These are phyloP conservation scores for Hebeloma cylindrosporum DNA, from an alignment of 768 basidiomycete species.

Conservation along the genomic window DNA sequence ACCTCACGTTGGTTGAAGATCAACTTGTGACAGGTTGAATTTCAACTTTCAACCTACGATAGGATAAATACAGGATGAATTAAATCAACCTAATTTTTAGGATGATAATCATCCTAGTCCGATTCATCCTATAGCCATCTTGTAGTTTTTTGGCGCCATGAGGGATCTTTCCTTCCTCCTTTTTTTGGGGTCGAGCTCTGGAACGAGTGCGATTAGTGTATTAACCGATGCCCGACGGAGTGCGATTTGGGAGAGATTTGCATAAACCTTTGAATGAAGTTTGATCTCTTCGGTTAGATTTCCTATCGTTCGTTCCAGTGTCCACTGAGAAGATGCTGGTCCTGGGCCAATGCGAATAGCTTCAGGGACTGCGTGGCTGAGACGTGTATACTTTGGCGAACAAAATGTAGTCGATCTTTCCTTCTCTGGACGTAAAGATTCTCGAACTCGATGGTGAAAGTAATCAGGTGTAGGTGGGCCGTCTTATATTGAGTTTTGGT, in stretches of 20 bases:
- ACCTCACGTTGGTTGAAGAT: too few relatives aligned
- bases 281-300: conserved; percentile 26
- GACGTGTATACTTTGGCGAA: conserved; percentile 28
- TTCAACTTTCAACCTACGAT: too few relatives aligned
- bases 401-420: conserved; percentile 31
- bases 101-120: too few relatives aligned
- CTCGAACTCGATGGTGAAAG: conserved; percentile 36
- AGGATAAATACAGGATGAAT: too few relatives aligned
- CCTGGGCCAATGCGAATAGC: conserved; percentile 22
- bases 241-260: conserved; percentile 24
- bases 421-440: conserved; percentile 31
- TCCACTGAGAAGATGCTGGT: conserved; percentile 24
- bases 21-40: too few relatives aligned
- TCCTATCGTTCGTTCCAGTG: conserved; percentile 29
- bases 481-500: conserved; percentile 14
- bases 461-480: conserved; percentile 22
- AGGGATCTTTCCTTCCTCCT: neutral
- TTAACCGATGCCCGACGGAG: conserved; percentile 17
- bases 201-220: conserved; percentile 14
- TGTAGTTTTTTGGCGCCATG: neutral
- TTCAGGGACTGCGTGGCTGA: conserved; percentile 27
- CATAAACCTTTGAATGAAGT: conserved; percentile 26
- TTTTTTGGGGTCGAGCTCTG: conserved; percentile 7
- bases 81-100: too few relatives aligned
- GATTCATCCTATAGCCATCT: neutral